Evolutionary conservation across 768 basidiomycete genomes (phyloP).

Genomic region (Boletus reticuloceps): DNA sequence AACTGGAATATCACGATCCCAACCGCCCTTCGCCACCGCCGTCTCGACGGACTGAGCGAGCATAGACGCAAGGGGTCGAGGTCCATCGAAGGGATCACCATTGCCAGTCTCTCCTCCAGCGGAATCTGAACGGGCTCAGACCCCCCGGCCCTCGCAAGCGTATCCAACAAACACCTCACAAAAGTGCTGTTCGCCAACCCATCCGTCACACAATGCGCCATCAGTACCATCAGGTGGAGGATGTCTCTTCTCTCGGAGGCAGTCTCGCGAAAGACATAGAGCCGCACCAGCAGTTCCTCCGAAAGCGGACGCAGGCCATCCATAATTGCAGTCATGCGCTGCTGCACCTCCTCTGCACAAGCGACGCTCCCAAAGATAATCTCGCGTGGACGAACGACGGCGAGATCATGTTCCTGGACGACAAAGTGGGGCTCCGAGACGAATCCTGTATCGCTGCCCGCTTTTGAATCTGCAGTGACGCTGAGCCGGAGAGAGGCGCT

Average conservation of each 20-base stretch:
- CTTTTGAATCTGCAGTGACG: background rate
- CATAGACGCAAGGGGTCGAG: slow-evolving; percentile 31
- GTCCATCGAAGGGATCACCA: slow-evolving; percentile 38
- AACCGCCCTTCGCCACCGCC: slow-evolving; percentile 46
- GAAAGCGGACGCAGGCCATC: slow-evolving; percentile 41
- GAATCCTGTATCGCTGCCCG: background rate
- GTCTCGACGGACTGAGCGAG: slow-evolving; percentile 33
- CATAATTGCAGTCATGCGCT: slow-evolving; percentile 28
- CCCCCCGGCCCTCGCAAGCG: slow-evolving; percentile 23
- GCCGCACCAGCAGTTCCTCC: slow-evolving; percentile 39
- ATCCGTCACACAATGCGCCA: slow-evolving; percentile 52
- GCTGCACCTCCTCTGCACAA: slow-evolving; percentile 35
- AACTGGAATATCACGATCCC: slow-evolving; percentile 36
- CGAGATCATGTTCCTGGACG: slow-evolving; percentile 39
- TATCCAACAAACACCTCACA: slow-evolving; percentile 44
- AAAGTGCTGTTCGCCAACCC: slow-evolving; percentile 43
- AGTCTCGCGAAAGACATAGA: slow-evolving; percentile 41
- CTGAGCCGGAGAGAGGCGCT: background rate
- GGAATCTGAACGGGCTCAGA: slow-evolving; percentile 15
- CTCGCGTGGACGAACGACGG: slow-evolving; percentile 34
- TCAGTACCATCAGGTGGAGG: slow-evolving; percentile 42
- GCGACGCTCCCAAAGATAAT: slow-evolving; percentile 33
- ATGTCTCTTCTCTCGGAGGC: slow-evolving; percentile 28
- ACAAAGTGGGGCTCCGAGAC: slow-evolving; percentile 30
- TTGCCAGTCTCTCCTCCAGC: slow-evolving; percentile 39